Evolutionary conservation across 148 eudicot species (phyloP).

Genomic region (Camellia sinensis): DNA sequence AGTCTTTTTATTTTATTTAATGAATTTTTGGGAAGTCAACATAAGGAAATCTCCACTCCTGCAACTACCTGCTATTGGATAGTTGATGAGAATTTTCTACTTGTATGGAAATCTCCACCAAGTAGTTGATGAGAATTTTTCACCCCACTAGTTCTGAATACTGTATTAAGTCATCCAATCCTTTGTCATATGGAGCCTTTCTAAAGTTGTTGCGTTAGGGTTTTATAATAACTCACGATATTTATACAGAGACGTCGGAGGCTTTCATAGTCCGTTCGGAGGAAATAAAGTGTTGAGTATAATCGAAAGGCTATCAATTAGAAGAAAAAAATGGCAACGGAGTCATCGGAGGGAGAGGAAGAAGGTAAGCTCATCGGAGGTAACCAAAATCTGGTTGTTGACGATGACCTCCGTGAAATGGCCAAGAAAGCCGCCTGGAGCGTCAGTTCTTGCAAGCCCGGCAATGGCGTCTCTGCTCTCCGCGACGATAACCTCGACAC

Average conservation of each 20-base stretch:
- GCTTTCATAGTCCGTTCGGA: too few relatives aligned
- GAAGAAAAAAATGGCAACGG: slow-evolving; percentile 47
- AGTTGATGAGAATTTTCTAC: background rate
- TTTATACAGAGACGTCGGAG: too few relatives aligned
- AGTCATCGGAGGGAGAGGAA: slow-evolving; percentile 82
- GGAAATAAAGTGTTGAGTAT: background rate
- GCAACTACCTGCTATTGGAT: background rate
- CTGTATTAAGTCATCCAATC: background rate
- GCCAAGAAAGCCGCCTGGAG: slow-evolving; percentile 96
- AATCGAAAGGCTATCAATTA: background rate
- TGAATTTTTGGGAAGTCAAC: background rate
- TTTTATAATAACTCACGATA: too few relatives aligned
- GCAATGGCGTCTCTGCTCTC: slow-evolving; percentile 76
- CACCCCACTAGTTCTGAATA: background rate
- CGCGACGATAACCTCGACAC: slow-evolving; percentile 78
- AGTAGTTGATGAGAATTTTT: background rate
- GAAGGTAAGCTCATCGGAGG: slow-evolving; percentile 78
- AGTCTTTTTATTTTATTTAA: too few relatives aligned
- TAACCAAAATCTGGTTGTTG: slow-evolving; percentile 57
- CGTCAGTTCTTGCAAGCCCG: slow-evolving; percentile 94
- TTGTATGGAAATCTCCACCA: too few relatives aligned
- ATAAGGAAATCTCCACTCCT: background rate
- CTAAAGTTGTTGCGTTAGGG: too few relatives aligned
- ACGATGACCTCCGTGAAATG: slow-evolving; percentile 86
- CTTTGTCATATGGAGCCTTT: too few relatives aligned